Conservation (phyloP, 2,329 filamentous ascomycete genomes). For the Zymoseptoria passerinii region DNA sequence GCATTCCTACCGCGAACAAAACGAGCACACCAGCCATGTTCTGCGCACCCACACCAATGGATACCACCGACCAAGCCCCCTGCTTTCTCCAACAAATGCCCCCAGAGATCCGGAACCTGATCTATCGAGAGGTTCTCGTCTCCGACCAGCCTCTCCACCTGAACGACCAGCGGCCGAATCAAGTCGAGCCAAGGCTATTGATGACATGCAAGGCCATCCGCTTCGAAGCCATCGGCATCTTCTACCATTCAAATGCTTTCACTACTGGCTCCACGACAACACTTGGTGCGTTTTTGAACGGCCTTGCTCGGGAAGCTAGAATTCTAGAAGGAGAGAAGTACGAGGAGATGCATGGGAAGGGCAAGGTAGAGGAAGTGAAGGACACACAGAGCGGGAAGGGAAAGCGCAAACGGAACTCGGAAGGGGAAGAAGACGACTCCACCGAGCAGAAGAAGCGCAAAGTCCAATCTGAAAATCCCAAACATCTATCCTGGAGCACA, state of each 20-base stretch:
- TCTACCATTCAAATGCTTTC: not conserved
- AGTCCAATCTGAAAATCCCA: not conserved
- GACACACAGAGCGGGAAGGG: not conserved
- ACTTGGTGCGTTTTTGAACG: not conserved
- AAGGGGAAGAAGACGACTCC: not conserved
- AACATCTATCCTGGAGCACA: not conserved
- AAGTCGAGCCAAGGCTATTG: not conserved
- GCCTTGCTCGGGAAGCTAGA: not conserved
- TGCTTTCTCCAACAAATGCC: not conserved
- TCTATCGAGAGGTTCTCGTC: not conserved
- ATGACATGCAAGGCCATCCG: not conserved
- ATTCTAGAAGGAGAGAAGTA: not conserved
- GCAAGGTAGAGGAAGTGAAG: not conserved
- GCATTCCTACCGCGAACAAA: too few species aligned
- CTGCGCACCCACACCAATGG: too few species aligned
- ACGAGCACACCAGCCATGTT: too few species aligned
- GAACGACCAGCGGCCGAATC: not conserved
- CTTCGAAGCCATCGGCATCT: not conserved
- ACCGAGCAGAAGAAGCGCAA: not conserved
- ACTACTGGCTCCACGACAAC: not conserved
- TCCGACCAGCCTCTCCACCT: not conserved
- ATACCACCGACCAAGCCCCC: not conserved
- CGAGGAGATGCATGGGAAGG: not conserved
- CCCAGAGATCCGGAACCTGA: not conserved
- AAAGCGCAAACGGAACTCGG: not conserved